A percentile compares a stretch with the other conserved stretches of the same genome.
Conservation (phyloP, 768 basidiomycete genomes). For the Fomitopsis pulvina region DNA sequence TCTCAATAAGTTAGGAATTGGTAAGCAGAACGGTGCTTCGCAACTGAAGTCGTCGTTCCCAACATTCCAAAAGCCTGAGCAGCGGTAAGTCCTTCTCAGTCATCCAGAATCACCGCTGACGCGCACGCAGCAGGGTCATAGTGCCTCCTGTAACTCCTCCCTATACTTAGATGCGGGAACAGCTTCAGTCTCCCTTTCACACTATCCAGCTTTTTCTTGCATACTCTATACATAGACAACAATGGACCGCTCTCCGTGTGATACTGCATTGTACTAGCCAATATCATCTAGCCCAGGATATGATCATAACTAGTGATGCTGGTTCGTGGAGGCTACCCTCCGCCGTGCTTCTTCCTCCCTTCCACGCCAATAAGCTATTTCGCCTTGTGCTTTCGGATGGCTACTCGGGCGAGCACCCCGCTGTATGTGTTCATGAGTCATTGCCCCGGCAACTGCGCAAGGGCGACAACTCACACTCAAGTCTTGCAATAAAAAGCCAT, state of each 20-base stretch:
- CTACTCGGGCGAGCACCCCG: constrained; percentile 62
- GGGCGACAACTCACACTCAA: constrained; percentile 63
- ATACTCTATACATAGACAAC: background rate
- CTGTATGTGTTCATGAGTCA: constrained; percentile 28
- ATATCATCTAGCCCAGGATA: background rate
- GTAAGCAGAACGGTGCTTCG: constrained; percentile 52
- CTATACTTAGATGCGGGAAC: too few species aligned
- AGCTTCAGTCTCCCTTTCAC: too few species aligned
- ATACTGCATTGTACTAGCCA: background rate
- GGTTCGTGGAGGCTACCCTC: constrained; percentile 20
- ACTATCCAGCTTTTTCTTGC: background rate
- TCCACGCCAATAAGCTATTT: constrained; percentile 82
- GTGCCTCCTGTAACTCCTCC: constrained; percentile 23
- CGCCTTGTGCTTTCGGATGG: constrained; percentile 82
- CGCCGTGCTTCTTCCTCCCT: constrained; percentile 71
- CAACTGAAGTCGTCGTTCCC: constrained; percentile 73
- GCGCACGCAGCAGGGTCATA: constrained; percentile 10
- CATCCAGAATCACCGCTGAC: too few species aligned
- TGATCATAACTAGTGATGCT: constrained; percentile 2
- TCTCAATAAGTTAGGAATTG: constrained; percentile 76
- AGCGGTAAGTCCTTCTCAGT: constrained; percentile 36
- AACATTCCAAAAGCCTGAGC: constrained; percentile 38
- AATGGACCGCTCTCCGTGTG: background rate
- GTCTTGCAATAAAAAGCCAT: constrained; percentile 69
- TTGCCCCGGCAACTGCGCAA: too few species aligned